Evolutionary conservation across 2,329 filamentous ascomycete species (phyloP).

Genomic region (Phoma sp.): DNA sequence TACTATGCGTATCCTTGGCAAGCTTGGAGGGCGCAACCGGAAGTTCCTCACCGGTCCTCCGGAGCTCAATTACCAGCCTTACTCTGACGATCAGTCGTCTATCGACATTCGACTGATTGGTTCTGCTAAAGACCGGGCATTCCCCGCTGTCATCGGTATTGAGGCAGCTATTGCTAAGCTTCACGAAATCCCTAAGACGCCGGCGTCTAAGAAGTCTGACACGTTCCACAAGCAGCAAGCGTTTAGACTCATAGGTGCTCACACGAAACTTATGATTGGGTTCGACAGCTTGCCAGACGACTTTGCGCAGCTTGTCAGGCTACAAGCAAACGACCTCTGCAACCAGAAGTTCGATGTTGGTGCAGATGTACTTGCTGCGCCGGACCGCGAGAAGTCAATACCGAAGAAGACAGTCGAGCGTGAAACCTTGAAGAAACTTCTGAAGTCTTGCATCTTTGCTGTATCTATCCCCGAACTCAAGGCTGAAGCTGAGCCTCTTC

Average conservation of each 20-base stretch:
- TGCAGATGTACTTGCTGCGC: slow-evolving; percentile 72
- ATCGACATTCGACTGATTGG: slow-evolving; percentile 90
- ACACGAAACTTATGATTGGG: slow-evolving; percentile 89
- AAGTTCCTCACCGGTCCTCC: slow-evolving; percentile 94
- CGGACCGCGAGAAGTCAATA: slow-evolving; percentile 81
- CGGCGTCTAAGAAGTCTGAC: slow-evolving; percentile 70
- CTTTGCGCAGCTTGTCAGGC: slow-evolving; percentile 78
- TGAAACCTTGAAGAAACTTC: slow-evolving; percentile 77
- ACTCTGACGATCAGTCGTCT: slow-evolving; percentile 84
- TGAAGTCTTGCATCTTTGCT: slow-evolving; percentile 88
- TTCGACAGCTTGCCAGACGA: slow-evolving; percentile 89
- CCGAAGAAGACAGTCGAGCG: slow-evolving; percentile 88
- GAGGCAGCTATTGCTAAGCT: slow-evolving; percentile 89
- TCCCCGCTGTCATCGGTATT: slow-evolving; percentile 84
- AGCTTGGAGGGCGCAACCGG: slow-evolving; percentile 91
- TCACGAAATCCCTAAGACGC: slow-evolving; percentile 74
- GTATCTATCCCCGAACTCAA: slow-evolving; percentile 82
- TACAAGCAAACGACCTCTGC: slow-evolving; percentile 87
- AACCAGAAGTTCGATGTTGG: slow-evolving; percentile 74
- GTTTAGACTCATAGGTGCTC: slow-evolving; percentile 82
- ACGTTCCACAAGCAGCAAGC: slow-evolving; percentile 92
- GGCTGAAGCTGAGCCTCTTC: slow-evolving; percentile 73
- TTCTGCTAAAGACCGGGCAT: slow-evolving; percentile 85
- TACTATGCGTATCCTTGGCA: slow-evolving; percentile 95
- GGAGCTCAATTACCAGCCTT: slow-evolving; percentile 80